phyloP scores from a whole-genome alignment of 2,329 filamentous ascomycete species.

The Catunica adiposa region DNA sequence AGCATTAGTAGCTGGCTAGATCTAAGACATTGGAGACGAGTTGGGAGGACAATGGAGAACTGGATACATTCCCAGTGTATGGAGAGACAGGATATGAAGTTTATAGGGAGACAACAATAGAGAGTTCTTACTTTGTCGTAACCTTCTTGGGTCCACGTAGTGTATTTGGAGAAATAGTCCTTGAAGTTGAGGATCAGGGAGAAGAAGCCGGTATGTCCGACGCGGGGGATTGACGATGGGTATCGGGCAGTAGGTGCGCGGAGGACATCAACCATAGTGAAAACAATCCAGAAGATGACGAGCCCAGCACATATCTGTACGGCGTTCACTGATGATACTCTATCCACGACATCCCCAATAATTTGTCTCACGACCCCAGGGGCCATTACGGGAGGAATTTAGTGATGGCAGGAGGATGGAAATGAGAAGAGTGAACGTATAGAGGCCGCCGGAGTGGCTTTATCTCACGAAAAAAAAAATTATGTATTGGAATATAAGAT shows the following conservation, averaged over 20 bases:
- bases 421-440: background rate
- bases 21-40: background rate
- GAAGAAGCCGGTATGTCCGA: constrained; percentile 25
- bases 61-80: no score
- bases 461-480: background rate
- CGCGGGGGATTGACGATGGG: constrained; percentile 24
- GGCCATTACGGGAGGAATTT: background rate
- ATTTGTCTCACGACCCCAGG: background rate
- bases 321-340: background rate
- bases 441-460: background rate
- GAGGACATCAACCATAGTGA: constrained; percentile 25
- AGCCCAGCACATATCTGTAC: constrained; percentile 17
- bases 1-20: background rate
- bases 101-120: background rate
- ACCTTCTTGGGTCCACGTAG: constrained; percentile 27
- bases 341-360: background rate
- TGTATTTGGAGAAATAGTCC: constrained; percentile 24
- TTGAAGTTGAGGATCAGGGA: constrained; percentile 26
- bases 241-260: constrained; percentile 23
- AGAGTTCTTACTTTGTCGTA: constrained; percentile 26
- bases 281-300: constrained; percentile 22
- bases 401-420: background rate
- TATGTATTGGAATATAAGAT: no score
- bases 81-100: no score
- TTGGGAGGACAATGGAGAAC: no score